Base-by-base conservation (phyloP, 495 filamentous ascomycete genomes). In the Podospora pseudoanserina region DNA sequence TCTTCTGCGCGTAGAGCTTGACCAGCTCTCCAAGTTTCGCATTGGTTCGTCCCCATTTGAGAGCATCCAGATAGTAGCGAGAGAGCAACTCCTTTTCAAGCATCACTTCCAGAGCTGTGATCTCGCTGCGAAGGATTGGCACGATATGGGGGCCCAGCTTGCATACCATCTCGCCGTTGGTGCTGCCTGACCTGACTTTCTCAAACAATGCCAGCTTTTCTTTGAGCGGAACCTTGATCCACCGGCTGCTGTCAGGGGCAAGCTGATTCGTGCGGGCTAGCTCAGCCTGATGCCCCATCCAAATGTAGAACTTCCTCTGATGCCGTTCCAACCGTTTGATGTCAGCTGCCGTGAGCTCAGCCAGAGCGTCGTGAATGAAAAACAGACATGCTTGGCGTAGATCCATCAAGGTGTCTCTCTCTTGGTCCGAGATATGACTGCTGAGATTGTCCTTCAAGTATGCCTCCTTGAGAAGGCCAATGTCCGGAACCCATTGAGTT, bases 1-100 rank as follows among this genome's bases (percentile, higher is more conserved):
- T 74, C 71, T 82, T 82, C 64, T 83, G 76, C 0, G 72, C 74
- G 1, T 84, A 69, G 11, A 73, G 67, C 7, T 67, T 68, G 16
- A 79, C 71, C 54, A 78, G 67, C n/a, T 72, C 65, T 16, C 69
- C 73, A 1, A 80, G 64, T 60, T 79, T 73, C 3, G 60, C 65
- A 56, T 75, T 76, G 9, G 72, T 68, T 0, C 74, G 68, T 0
- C 65, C 72, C 74, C 72, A 74, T 78, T 77, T 77, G 16, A 75
- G 63, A 13, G 71, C 71, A 0, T 75, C 64, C 27, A 71, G 67
- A 59, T 81, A 78, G 61, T 76, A 76, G 2, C 72, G 9, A 2
- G 66, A 65, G 2, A 81, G 70, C 67, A 79, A 27, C 63, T 71
- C 68, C 5, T 77, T 65, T 19, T 76, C 60, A 4, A 74, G 28